Conservation (phyloP, 2,329 filamentous ascomycete species). For the Ophiostoma triangulosporum region DNA sequence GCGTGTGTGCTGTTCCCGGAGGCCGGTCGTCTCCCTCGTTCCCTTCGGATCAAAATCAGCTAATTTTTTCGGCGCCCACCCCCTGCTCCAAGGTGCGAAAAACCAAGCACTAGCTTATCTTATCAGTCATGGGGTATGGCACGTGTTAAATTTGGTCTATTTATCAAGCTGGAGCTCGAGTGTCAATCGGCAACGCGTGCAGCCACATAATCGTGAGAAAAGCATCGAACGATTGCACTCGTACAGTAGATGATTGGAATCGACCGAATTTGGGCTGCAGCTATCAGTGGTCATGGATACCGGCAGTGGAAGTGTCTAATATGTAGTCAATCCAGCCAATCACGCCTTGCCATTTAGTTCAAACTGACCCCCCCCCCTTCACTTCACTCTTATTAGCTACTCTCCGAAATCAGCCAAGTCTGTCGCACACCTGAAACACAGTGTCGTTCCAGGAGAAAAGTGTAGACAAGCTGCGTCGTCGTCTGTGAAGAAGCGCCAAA, state of each 20-base stretch:
- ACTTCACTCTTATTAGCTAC: background rate
- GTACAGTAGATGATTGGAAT: no score
- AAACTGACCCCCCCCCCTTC: background rate
- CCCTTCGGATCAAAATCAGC: slow-evolving; percentile 7
- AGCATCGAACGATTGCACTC: no score
- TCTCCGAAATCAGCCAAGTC: slow-evolving; percentile 16
- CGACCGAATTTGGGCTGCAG: no score
- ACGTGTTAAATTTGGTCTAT: background rate
- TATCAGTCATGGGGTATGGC: background rate
- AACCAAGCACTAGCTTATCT: slow-evolving; percentile 5
- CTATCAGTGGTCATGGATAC: no score
- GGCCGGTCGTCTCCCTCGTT: slow-evolving; percentile 1
- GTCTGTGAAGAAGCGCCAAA: no score
- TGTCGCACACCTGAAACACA: slow-evolving; percentile 35
- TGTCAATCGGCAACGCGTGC: no score
- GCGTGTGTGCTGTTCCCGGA: slow-evolving; percentile 3
- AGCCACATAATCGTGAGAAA: no score
- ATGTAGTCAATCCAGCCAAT: background rate
- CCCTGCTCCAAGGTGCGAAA: slow-evolving; percentile 4
- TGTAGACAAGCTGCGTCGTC: no score
- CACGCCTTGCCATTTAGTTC: background rate
- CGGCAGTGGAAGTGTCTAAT: no score
- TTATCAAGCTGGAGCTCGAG: no score
- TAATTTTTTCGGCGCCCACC: slow-evolving; percentile 9
- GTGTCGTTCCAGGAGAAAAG: slow-evolving; percentile 9